Evolutionary conservation across 1,284 basidiomycete species (phyloP).

Genomic region (Thecaphora thlaspeos): DNA sequence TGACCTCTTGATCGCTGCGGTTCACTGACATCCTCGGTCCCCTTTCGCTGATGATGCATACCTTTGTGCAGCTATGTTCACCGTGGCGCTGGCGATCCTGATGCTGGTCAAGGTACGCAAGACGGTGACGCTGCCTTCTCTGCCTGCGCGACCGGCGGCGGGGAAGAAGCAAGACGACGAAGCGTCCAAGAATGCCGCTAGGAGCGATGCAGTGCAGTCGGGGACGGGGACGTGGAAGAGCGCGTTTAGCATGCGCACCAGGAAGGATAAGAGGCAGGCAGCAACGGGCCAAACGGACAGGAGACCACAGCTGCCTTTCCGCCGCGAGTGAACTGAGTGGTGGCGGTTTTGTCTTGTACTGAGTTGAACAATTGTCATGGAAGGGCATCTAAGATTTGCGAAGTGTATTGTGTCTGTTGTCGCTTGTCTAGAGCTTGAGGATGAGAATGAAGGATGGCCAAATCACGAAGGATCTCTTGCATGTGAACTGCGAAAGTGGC

Average conservation of each 20-base stretch:
- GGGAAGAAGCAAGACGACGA: background rate
- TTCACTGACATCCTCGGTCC: background rate
- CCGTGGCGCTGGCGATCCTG: constrained; percentile 20
- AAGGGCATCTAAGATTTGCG: too few species aligned
- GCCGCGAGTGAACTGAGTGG: too few species aligned
- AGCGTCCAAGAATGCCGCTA: too few species aligned
- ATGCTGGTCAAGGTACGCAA: constrained; percentile 39
- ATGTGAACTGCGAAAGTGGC: too few species aligned
- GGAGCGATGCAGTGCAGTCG: background rate
- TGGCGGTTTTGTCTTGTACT: too few species aligned
- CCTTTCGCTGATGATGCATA: background rate
- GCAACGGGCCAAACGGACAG: background rate
- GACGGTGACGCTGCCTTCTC: constrained; percentile 30
- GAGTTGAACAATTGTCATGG: too few species aligned
- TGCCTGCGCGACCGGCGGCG: constrained; percentile 27
- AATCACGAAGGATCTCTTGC: too few species aligned
- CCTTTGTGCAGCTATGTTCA: constrained; percentile 14
- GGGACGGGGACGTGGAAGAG: background rate
- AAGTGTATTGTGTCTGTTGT: too few species aligned
- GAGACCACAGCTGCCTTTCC: too few species aligned
- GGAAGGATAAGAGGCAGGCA: background rate
- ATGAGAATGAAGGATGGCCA: too few species aligned
- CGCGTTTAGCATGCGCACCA: background rate
- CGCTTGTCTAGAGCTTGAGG: too few species aligned
- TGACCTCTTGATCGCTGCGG: background rate